phyloP scores from a whole-genome alignment of 331 rosid genomes.

The Stylosanthes scabra region DNA sequence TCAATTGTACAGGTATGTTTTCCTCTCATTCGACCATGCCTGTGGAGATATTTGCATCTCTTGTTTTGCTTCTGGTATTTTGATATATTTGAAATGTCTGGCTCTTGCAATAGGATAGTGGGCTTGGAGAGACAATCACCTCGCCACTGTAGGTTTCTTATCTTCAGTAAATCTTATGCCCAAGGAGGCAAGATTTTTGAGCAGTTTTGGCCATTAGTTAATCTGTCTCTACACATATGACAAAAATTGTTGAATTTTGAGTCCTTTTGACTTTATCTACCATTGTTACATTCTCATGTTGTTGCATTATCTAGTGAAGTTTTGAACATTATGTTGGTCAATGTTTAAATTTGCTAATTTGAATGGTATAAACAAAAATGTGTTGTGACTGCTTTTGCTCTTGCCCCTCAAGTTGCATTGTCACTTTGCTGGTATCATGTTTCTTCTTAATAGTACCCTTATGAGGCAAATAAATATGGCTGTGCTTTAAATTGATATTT shows the following conservation, averaged over 20 bases:
- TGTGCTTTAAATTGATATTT: too few relatives aligned
- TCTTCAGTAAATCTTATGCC: slow-evolving; percentile 7
- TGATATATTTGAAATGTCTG: not conserved
- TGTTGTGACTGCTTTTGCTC: slow-evolving; percentile 5
- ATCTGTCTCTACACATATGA: slow-evolving; percentile 4
- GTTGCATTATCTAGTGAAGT: slow-evolving; percentile 13
- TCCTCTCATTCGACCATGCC: slow-evolving; percentile 20
- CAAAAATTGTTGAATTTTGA: slow-evolving; percentile 9
- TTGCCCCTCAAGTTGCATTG: not conserved
- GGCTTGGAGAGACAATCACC: slow-evolving; percentile 11
- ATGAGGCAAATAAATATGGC: too few relatives aligned
- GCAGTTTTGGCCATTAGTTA: not conserved
- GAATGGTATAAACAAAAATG: slow-evolving; percentile 9
- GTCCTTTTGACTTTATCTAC: slow-evolving; percentile 4
- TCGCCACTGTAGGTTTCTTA: slow-evolving; percentile 1
- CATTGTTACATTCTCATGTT: not conserved
- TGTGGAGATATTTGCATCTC: slow-evolving; percentile 7
- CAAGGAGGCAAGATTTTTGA: slow-evolving; percentile 3
- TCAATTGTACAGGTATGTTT: slow-evolving; percentile 86
- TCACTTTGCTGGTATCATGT: too few relatives aligned
- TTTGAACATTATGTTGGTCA: slow-evolving; percentile 18
- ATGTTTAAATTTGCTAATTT: slow-evolving; percentile 8
- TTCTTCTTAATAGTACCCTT: too few relatives aligned
- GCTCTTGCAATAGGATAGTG: slow-evolving; percentile 4
- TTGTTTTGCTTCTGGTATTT: slow-evolving; percentile 18